Evolutionary conservation across 2,329 filamentous ascomycete genomes (phyloP).

Genomic region (Pyricularia sp.): DNA sequence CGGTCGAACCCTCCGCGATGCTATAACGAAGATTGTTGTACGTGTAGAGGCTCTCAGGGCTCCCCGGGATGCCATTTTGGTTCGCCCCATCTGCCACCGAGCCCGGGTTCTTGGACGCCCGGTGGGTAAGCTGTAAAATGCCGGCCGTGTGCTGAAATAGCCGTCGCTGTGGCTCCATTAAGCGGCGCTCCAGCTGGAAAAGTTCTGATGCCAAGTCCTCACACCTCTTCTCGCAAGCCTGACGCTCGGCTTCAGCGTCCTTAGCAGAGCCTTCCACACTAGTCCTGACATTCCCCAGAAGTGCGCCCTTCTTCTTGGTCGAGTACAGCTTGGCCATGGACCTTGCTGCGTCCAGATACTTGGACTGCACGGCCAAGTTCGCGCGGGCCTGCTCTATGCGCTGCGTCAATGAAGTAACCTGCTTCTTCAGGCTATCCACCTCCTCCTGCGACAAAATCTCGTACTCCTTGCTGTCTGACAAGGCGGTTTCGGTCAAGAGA

Average conservation of each 20-base stretch:
- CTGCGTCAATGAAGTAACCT: conserved; percentile 56
- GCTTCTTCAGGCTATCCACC: conserved; percentile 82
- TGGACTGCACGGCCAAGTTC: conserved; percentile 79
- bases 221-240: conserved; percentile 64
- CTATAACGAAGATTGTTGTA: conserved; percentile 48
- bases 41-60: conserved; percentile 63
- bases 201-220: conserved; percentile 75
- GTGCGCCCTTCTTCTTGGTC: conserved; percentile 35
- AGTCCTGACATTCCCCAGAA: conserved; percentile 32
- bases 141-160: conserved; percentile 85
- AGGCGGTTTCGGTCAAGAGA: conserved; percentile 82
- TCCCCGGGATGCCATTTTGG: conserved; percentile 51
- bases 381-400: conserved; percentile 72
- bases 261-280: conserved; percentile 35
- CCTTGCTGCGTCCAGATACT: conserved; percentile 84
- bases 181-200: conserved; percentile 63
- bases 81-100: neutral
- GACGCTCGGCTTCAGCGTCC: conserved; percentile 61
- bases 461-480: conserved; percentile 75
- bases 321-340: conserved; percentile 74
- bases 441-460: conserved; percentile 84
- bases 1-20: conserved; percentile 33
- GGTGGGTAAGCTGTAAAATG: conserved; percentile 82
- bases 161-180: conserved; percentile 60
- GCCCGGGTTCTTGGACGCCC: conserved; percentile 42